phyloP scores from a whole-genome alignment of 2,329 filamentous ascomycete species.

The Aspergillus piperis region DNA sequence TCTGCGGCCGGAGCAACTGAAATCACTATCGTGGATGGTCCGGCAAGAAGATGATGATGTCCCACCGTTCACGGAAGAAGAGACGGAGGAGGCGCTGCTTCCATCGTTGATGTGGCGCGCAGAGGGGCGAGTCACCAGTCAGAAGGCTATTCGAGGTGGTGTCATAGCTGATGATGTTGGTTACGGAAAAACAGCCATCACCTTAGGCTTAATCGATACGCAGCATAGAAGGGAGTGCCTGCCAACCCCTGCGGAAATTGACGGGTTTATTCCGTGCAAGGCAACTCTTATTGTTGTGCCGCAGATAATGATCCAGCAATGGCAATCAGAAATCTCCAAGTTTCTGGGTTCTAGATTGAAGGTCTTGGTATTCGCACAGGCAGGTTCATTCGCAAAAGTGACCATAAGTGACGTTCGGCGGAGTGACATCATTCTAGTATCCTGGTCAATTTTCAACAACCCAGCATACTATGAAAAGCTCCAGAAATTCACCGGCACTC shows the following conservation, averaged over 20 bases:
- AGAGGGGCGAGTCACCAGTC: slow-evolving; percentile 50
- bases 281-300: slow-evolving; percentile 65
- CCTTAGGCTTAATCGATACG: slow-evolving; percentile 57
- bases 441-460: slow-evolving; percentile 52
- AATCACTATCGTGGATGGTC: slow-evolving; percentile 62
- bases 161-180: slow-evolving; percentile 66
- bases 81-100: slow-evolving; percentile 59
- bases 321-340: slow-evolving; percentile 56
- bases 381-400: slow-evolving; percentile 42
- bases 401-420: slow-evolving; percentile 49
- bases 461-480: slow-evolving; percentile 53
- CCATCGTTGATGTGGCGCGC: slow-evolving; percentile 57
- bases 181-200: slow-evolving; percentile 67
- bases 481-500: slow-evolving; percentile 53
- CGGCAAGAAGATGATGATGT: slow-evolving; percentile 51
- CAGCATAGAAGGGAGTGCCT: slow-evolving; percentile 37
- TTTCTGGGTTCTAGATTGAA: slow-evolving; percentile 49
- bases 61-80: slow-evolving; percentile 52
- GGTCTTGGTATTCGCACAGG: slow-evolving; percentile 48
- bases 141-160: slow-evolving; percentile 54
- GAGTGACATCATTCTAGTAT: slow-evolving; percentile 58
- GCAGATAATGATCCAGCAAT: slow-evolving; percentile 57
- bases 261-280: slow-evolving; percentile 46
- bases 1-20: slow-evolving; percentile 56
- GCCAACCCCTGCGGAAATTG: slow-evolving; percentile 5